phyloP scores from a whole-genome alignment of 495 filamentous ascomycete genomes.

The Penicillium chermesinum region DNA sequence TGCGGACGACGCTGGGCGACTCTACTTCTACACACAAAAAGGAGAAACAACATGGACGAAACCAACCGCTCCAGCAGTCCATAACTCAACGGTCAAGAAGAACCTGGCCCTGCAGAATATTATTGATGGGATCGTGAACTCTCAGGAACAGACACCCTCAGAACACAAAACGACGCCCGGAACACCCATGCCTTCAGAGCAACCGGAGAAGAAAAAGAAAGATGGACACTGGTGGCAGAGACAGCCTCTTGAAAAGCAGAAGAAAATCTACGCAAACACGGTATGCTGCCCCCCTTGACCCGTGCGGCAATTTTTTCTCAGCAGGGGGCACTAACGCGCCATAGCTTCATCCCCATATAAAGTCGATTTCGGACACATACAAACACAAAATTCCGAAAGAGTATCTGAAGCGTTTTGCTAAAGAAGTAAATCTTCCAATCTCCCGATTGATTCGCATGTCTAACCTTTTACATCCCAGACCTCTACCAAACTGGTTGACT shows the following conservation, averaged over 20 bases:
- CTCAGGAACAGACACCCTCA: slow-evolving; percentile 57
- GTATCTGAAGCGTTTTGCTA: slow-evolving; percentile 79
- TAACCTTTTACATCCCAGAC: slow-evolving; percentile 35
- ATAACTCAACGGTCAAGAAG: slow-evolving; percentile 60
- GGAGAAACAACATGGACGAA: slow-evolving; percentile 75
- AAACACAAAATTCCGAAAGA: slow-evolving; percentile 78
- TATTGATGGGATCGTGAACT: slow-evolving; percentile 74
- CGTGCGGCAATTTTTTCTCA: neutral
- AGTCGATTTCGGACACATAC: slow-evolving; percentile 80
- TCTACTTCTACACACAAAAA: slow-evolving; percentile 74
- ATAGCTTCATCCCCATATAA: slow-evolving; percentile 77
- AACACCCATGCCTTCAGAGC: slow-evolving; percentile 47
- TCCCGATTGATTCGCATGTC: neutral
- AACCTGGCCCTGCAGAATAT: slow-evolving; percentile 72
- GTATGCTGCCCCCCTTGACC: slow-evolving; percentile 47
- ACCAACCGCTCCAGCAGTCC: slow-evolving; percentile 62
- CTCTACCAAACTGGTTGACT: slow-evolving; percentile 79
- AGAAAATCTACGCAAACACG: slow-evolving; percentile 88
- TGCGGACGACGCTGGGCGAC: slow-evolving; percentile 55
- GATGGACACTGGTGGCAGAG: slow-evolving; percentile 73
- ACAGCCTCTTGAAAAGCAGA: slow-evolving; percentile 76
- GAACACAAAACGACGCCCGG: slow-evolving; percentile 53
- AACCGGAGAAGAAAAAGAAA: slow-evolving; percentile 56
- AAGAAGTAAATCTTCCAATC: slow-evolving; percentile 53
- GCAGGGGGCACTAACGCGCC: slow-evolving; percentile 5